phyloP scores from a whole-genome alignment of 225 moss, liverwort and hornwort genomes.

The Anthoceros angustus region DNA sequence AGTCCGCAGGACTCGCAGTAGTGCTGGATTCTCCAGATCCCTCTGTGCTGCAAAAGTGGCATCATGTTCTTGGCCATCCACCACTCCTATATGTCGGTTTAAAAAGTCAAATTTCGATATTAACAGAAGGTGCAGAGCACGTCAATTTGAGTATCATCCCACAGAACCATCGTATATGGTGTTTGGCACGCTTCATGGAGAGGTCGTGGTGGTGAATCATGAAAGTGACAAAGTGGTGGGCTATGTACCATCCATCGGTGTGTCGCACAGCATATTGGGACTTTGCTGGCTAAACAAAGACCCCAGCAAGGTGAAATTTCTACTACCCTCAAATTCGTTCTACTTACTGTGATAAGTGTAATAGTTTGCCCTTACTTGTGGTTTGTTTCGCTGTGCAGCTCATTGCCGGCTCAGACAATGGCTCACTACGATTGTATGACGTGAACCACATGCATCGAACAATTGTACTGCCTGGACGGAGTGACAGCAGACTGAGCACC shows the following conservation, averaged over 20 bases:
- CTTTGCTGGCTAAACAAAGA: conserved; percentile 82
- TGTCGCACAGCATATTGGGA: conserved; percentile 58
- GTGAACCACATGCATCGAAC: conserved; percentile 65
- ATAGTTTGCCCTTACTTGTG: not conserved
- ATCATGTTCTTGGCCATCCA: conserved; percentile 43
- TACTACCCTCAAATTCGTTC: not conserved
- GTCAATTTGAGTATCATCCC: conserved; percentile 81
- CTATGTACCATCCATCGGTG: conserved; percentile 60
- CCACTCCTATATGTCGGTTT: conserved; percentile 37
- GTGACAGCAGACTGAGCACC: conserved; percentile 9
- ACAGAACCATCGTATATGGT: conserved; percentile 68
- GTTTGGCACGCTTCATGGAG: conserved; percentile 66
- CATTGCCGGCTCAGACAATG: conserved; percentile 73
- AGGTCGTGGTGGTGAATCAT: conserved; percentile 67
- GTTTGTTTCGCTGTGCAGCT: conserved; percentile 29
- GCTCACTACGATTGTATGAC: conserved; percentile 67
- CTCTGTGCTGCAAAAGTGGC: conserved; percentile 64
- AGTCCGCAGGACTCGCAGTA: conserved; percentile 34
- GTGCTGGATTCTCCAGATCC: conserved; percentile 37
- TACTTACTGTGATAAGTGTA: not conserved
- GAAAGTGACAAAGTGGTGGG: conserved; percentile 76
- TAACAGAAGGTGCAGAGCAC: conserved; percentile 48
- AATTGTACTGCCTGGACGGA: conserved; percentile 31
- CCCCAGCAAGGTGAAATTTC: conserved; percentile 41
- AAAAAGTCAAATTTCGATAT: conserved; percentile 41